Evolutionary conservation across 208 protist genomes (phyloP).

Genomic region (Crithidia thermophila): DNA sequence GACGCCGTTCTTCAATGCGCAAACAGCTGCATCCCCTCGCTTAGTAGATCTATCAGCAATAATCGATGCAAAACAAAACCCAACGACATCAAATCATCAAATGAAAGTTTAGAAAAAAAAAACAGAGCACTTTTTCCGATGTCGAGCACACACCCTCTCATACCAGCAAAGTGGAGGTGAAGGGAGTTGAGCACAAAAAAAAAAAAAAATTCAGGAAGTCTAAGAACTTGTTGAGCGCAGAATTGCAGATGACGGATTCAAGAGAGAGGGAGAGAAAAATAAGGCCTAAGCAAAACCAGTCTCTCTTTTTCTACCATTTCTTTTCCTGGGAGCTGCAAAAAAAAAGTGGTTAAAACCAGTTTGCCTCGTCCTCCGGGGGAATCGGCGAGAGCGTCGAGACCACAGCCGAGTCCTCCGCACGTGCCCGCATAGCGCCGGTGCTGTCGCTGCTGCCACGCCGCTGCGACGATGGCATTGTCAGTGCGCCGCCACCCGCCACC

Average conservation of each 20-base stretch:
- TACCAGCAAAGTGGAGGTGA: no score
- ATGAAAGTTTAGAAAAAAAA: slow-evolving; percentile 9
- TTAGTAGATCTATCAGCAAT: not conserved
- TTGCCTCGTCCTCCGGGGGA: slow-evolving; percentile 1
- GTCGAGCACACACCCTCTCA: not conserved
- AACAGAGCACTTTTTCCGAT: not conserved
- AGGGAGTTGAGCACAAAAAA: no score
- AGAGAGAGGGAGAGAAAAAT: not conserved
- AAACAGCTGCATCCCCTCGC: no score
- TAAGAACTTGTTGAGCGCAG: not conserved
- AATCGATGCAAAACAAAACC: not conserved
- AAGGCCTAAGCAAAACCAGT: not conserved
- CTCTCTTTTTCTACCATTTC: not conserved
- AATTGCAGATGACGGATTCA: not conserved
- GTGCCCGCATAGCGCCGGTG: not conserved
- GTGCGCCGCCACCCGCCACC: no score
- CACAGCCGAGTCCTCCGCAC: not conserved
- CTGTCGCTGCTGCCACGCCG: not conserved
- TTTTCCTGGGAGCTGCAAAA: slow-evolving; percentile 5
- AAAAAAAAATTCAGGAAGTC: not conserved
- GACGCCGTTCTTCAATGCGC: no score
- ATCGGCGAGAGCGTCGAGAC: slow-evolving; percentile 14
- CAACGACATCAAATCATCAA: not conserved
- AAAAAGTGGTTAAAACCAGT: slow-evolving; percentile 9
- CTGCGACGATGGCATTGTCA: no score